These are phyloP conservation scores for Wallemia mellicola DNA, from an alignment of 1,284 basidiomycete genomes.

Conservation along the genomic window DNA sequence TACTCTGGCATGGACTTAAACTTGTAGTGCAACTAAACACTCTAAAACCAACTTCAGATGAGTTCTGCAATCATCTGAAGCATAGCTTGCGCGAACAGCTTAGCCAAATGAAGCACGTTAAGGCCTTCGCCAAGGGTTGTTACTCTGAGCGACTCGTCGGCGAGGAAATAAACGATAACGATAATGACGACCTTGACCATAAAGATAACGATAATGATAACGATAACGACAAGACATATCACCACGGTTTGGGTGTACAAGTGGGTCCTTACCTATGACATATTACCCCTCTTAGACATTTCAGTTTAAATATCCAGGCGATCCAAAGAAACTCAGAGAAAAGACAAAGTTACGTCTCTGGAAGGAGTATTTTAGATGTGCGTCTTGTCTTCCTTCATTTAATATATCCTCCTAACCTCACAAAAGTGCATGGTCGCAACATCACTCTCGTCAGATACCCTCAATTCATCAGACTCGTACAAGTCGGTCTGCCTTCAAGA, in stretches of 20 bases:
- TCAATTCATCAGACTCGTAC: conserved; percentile 78
- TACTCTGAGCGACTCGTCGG: conserved; percentile 72
- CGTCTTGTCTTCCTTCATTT: too few species aligned
- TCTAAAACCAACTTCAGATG: conserved; percentile 74
- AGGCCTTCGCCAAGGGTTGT: conserved; percentile 65
- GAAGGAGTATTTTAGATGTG: conserved; percentile 66
- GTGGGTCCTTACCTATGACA: too few species aligned
- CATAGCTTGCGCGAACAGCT: conserved; percentile 62
- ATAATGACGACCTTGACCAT: conserved; percentile 17
- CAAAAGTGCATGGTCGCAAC: conserved; percentile 64
- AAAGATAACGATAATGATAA: conserved; percentile 23
- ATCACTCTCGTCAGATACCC: conserved; percentile 82
- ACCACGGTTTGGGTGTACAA: conserved; percentile 61
- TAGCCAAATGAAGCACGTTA: conserved; percentile 20
- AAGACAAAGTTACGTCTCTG: conserved; percentile 93
- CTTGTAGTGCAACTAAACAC: conserved; percentile 88
- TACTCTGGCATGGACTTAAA: conserved; percentile 87
- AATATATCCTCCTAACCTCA: too few species aligned
- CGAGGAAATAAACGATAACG: conserved; percentile 32
- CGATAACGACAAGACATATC: conserved; percentile 27
- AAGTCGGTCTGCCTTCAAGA: conserved; percentile 84
- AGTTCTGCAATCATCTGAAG: conserved; percentile 66
- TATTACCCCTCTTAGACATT: conserved; percentile 66
- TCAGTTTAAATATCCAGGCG: conserved; percentile 70
- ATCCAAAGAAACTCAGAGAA: conserved; percentile 83